Percentiles rank a stretch among this genome's conserved stretches.
phyloP scores from a whole-genome alignment of 2,329 filamentous ascomycete species.

The Hypoxylon rubiginosum region DNA sequence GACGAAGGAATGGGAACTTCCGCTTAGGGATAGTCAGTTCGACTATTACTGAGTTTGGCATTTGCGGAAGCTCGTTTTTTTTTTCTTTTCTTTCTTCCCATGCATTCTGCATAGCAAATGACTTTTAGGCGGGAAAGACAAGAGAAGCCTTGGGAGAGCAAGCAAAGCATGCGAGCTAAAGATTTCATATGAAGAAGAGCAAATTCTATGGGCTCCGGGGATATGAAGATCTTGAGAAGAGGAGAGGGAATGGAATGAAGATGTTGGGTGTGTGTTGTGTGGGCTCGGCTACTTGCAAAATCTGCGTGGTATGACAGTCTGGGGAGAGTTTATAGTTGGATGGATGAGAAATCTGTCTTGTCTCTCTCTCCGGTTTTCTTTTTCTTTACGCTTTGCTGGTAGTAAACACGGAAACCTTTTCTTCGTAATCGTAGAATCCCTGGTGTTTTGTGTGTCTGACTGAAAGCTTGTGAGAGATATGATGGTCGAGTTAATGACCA shows the following conservation, averaged over 20 bases:
- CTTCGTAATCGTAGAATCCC: not conserved
- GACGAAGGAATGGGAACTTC: not conserved
- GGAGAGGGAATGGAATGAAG: not conserved
- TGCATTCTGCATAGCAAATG: conserved; percentile 18
- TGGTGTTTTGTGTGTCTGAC: not conserved
- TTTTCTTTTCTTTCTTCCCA: not conserved
- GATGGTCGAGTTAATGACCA: not conserved
- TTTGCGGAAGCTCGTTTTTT: not conserved
- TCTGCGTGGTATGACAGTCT: conserved; percentile 1
- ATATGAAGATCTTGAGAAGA: not conserved
- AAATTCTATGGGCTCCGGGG: not conserved
- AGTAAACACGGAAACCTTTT: conserved; percentile 31
- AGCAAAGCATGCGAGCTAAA: not conserved
- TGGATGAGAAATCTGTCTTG: conserved; percentile 39
- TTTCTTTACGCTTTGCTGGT: conserved; percentile 29
- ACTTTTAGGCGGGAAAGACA: not conserved
- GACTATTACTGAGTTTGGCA: not conserved
- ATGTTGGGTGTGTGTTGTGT: not conserved
- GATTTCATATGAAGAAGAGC: not conserved
- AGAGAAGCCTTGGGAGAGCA: conserved; percentile 12
- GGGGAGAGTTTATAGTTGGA: conserved; percentile 25
- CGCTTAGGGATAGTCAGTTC: not conserved
- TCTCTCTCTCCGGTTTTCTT: conserved; percentile 26
- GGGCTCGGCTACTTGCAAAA: not conserved
- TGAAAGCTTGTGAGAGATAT: not conserved